Conservation (phyloP, 2,329 filamentous ascomycete species). For the Hymenoscyphus linearis region DNA sequence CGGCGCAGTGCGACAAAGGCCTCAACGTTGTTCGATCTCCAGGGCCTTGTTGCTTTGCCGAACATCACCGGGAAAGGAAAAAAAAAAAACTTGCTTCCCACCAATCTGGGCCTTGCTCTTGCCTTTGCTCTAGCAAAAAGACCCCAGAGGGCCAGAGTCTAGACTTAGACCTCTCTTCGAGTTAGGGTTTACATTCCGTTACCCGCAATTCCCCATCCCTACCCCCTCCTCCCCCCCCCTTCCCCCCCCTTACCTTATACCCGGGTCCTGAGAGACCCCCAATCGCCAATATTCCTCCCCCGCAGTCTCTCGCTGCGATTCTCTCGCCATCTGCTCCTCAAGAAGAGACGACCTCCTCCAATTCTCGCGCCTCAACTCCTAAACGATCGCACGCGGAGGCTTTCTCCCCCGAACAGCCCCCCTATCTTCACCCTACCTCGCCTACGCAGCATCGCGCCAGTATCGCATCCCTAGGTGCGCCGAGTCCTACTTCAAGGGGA, state of each 20-base stretch:
- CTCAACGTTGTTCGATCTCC: too few species aligned
- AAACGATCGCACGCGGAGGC: constrained; percentile 32
- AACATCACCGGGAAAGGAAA: too few species aligned
- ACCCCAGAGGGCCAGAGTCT: too few species aligned
- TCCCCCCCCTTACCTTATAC: too few species aligned
- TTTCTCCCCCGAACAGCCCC: constrained; percentile 24
- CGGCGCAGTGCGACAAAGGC: too few species aligned
- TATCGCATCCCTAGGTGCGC: constrained; percentile 22
- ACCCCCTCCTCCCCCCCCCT: background rate
- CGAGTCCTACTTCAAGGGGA: constrained; percentile 21
- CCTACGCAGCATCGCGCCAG: constrained; percentile 24
- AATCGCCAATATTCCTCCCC: constrained; percentile 34
- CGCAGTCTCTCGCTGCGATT: constrained; percentile 33
- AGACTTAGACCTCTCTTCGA: background rate
- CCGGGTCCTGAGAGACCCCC: constrained; percentile 25
- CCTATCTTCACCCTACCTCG: constrained; percentile 30
- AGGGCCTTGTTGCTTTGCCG: too few species aligned
- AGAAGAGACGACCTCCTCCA: constrained; percentile 19
- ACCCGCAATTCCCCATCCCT: background rate
- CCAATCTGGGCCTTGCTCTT: too few species aligned
- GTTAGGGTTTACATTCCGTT: background rate
- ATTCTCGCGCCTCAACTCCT: constrained; percentile 27
- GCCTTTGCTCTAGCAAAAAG: too few species aligned
- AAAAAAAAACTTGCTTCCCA: too few species aligned
- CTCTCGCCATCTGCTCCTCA: constrained; percentile 30